These are phyloP conservation scores for Puccinellia tenuiflora DNA, from an alignment of 176 grass and related monocot species.

Conservation along the genomic window DNA sequence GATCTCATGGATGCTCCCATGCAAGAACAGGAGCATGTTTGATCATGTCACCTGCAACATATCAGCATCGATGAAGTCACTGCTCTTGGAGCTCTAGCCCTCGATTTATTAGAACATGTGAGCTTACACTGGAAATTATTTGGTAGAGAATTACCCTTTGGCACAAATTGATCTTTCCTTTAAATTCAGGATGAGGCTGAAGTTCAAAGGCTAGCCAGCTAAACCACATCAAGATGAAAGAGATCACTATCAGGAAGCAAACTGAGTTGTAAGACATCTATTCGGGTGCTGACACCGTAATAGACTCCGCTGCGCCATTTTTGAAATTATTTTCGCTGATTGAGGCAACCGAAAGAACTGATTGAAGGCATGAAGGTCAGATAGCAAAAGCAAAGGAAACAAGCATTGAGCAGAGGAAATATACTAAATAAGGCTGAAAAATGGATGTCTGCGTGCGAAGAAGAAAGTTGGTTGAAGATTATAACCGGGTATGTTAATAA, in stretches of 20 bases:
- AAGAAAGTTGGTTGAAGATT: constrained; percentile 99
- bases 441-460: constrained; percentile 95
- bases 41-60: constrained; percentile 89
- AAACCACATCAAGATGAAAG: constrained; percentile 82
- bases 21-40: constrained; percentile 77
- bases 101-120: constrained; percentile 96
- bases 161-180: too few species aligned
- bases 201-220: constrained; percentile 68
- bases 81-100: constrained; percentile 71
- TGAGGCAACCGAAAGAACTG: constrained; percentile 69
- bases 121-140: constrained; percentile 18
- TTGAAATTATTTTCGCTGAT: constrained; percentile 71
- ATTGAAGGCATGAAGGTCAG: constrained; percentile 86
- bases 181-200: too few species aligned
- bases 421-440: constrained; percentile 90
- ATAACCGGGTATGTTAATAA: constrained; percentile 61
- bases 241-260: constrained; percentile 87
- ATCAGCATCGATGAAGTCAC: constrained; percentile 76
- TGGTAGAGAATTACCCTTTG: background rate
- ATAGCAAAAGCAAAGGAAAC: constrained; percentile 82
- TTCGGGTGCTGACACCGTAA: constrained; percentile 66
- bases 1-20: constrained; percentile 90
- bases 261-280: constrained; percentile 73
- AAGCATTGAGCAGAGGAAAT: constrained; percentile 82
- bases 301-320: constrained; percentile 60